Percentiles rank a stretch among this genome's conserved stretches.
phyloP scores from a whole-genome alignment of 2,329 filamentous ascomycete genomes.

The Colletotrichum costaricense region DNA sequence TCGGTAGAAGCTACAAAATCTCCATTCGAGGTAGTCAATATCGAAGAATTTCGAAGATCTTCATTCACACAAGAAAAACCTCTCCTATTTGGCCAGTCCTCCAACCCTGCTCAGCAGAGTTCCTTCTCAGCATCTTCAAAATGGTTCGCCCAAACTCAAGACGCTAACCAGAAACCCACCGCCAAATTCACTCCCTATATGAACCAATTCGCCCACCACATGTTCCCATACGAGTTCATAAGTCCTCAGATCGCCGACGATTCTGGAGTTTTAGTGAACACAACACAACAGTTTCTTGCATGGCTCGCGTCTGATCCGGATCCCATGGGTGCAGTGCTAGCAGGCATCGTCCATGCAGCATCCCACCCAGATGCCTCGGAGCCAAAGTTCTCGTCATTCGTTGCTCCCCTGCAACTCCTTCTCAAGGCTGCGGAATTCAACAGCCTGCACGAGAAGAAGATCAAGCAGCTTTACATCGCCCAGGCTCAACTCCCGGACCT shows the following conservation, averaged over 20 bases:
- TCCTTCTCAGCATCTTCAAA: slow-evolving; percentile 38
- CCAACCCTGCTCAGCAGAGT: slow-evolving; percentile 32
- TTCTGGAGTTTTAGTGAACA: slow-evolving; percentile 1
- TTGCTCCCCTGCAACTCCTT: slow-evolving; percentile 74
- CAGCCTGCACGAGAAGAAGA: slow-evolving; percentile 31
- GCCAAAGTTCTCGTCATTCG: slow-evolving; percentile 64
- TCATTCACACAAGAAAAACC: slow-evolving; percentile 16
- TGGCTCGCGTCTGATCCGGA: slow-evolving; percentile 37
- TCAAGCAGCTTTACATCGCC: slow-evolving; percentile 79
- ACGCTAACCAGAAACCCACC: background rate
- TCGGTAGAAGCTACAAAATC: background rate
- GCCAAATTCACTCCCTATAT: slow-evolving; percentile 35
- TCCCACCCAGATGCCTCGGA: slow-evolving; percentile 37
- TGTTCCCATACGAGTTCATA: slow-evolving; percentile 44
- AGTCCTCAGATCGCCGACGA: slow-evolving; percentile 38
- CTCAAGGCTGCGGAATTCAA: slow-evolving; percentile 67
- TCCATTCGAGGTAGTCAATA: slow-evolving; percentile 13
- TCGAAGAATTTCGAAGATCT: slow-evolving; percentile 16
- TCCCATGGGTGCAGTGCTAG: slow-evolving; percentile 44
- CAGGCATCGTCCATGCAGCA: slow-evolving; percentile 44
- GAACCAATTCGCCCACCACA: slow-evolving; percentile 33
- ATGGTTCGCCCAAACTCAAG: slow-evolving; percentile 41
- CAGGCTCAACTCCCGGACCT: slow-evolving; percentile 81
- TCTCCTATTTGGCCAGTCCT: slow-evolving; percentile 39
- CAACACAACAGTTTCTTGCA: slow-evolving; percentile 26